Percentiles rank a stretch among this genome's conserved stretches.
phyloP scores from a whole-genome alignment of 164 flowering plant genomes.

The Stephania yunnanensis region DNA sequence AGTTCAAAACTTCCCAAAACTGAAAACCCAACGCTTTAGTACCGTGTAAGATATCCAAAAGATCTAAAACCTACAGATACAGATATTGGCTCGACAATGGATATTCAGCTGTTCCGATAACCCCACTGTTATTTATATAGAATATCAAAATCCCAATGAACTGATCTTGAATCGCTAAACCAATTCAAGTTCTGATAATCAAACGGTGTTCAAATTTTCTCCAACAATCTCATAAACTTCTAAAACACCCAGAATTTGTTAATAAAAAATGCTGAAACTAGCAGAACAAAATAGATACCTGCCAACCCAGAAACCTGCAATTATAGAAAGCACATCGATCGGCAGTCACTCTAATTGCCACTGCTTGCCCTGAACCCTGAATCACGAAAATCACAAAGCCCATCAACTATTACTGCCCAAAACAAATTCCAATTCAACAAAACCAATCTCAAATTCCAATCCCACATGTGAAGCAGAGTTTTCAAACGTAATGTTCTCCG shows the following conservation, averaged over 20 bases:
- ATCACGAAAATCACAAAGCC: not conserved
- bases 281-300: conserved; percentile 36
- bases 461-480: conserved; percentile 78
- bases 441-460: not conserved
- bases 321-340: conserved; percentile 92
- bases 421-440: not conserved
- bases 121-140: no score
- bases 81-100: no score
- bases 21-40: no score
- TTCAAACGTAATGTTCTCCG: conserved; percentile 95
- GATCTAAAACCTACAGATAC: no score
- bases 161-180: not conserved
- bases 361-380: conserved; percentile 98
- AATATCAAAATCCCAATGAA: not conserved
- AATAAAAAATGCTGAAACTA: not conserved
- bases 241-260: not conserved
- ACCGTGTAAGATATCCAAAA: no score
- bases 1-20: no score
- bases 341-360: conserved; percentile 89
- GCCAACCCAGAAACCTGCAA: conserved; percentile 97
- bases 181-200: not conserved
- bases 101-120: no score
- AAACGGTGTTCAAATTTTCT: not conserved
- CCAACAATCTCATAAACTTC: not conserved
- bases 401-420: not conserved